These are phyloP conservation scores for Wickerhamomyces rabaulensis DNA, from an alignment of 805 yeast species.

Conservation along the genomic window DNA sequence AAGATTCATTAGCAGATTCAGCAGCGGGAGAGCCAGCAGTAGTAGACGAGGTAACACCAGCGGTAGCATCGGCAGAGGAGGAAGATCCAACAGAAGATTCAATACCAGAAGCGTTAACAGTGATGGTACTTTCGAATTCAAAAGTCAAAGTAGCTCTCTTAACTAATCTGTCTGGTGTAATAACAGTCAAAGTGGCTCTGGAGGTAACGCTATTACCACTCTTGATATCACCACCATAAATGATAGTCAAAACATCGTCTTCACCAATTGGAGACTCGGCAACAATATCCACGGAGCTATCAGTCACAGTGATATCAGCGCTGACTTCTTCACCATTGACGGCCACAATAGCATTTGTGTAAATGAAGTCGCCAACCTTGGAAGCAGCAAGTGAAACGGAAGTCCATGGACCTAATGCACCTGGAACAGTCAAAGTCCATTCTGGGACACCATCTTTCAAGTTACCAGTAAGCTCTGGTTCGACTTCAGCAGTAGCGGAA, in stretches of 20 bases:
- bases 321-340: slow-evolving; percentile 8
- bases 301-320: background rate
- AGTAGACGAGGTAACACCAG: background rate
- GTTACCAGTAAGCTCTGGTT: slow-evolving; percentile 4
- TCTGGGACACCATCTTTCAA: slow-evolving; percentile 9
- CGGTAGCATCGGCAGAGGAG: no score
- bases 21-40: background rate
- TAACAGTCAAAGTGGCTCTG: slow-evolving; percentile 1
- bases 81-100: no score
- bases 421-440: slow-evolving; percentile 16
- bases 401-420: slow-evolving; percentile 18
- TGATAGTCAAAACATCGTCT: background rate
- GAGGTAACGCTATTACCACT: slow-evolving; percentile 1
- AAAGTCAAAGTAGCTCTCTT: slow-evolving; percentile 2
- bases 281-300: background rate
- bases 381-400: slow-evolving; percentile 5
- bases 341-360: slow-evolving; percentile 5
- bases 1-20: background rate
- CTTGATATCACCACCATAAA: slow-evolving; percentile 1
- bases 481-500: no score
- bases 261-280: background rate
- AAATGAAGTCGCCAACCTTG: slow-evolving; percentile 8
- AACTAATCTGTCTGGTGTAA: slow-evolving; percentile 1
- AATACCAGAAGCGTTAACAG: background rate
- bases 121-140: background rate